Conservation (phyloP, 306 rosid species). For the Quercus rubra region DNA sequence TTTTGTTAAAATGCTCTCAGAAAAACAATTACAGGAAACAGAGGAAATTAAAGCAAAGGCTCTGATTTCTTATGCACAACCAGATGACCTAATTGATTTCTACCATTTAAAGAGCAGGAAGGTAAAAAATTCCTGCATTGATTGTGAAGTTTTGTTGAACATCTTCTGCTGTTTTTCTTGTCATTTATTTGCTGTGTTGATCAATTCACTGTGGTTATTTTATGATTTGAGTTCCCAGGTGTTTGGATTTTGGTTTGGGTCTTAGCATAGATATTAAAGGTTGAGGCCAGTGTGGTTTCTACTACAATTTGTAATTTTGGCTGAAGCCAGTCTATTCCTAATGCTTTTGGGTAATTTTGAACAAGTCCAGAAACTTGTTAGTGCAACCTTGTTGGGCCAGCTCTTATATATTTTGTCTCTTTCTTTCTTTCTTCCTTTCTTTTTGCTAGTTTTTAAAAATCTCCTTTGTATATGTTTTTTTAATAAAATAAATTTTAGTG, state of each 20-base stretch:
- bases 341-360: not conserved
- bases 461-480: not conserved
- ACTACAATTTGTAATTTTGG: not conserved
- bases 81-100: conserved; percentile 96
- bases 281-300: not conserved
- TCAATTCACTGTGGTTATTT: not conserved
- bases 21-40: conserved; percentile 79
- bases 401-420: no score
- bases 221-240: not conserved
- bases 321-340: not conserved
- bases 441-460: not conserved
- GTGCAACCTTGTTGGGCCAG: not conserved
- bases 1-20: conserved; percentile 94
- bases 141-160: not conserved
- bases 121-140: conserved; percentile 43
- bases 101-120: conserved; percentile 99
- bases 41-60: conserved; percentile 88
- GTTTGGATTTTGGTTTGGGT: not conserved
- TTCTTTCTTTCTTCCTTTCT: not conserved
- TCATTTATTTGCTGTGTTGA: not conserved
- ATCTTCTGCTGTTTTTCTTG: not conserved
- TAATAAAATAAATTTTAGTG: not conserved
- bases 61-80: conserved; percentile 85
- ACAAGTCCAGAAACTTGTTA: not conserved
- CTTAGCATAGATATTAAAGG: not conserved